Percentiles rank a stretch among this genome's conserved stretches.
Conservation (phyloP, 2,329 filamentous ascomycete genomes). For the Stachybotrys chartarum region DNA sequence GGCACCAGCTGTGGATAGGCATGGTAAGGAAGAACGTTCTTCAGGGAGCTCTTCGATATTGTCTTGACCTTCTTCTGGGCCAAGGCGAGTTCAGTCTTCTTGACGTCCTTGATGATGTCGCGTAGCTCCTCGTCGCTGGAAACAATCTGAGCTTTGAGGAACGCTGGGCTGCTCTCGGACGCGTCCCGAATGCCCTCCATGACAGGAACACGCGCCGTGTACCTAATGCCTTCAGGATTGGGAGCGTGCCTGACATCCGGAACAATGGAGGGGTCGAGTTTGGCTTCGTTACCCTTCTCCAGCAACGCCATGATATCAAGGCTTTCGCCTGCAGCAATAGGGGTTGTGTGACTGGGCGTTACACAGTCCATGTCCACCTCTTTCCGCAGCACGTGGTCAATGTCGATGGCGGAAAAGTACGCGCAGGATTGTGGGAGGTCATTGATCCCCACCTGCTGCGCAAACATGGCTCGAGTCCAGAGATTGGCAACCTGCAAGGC, state of each 20-base stretch:
- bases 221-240: constrained; percentile 53
- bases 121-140: constrained; percentile 65
- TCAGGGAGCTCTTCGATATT: constrained; percentile 16
- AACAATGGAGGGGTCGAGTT: constrained; percentile 57
- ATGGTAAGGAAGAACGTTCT: constrained; percentile 27
- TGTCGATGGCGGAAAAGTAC: constrained; percentile 92
- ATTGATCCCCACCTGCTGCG: constrained; percentile 91
- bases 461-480: constrained; percentile 97
- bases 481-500: constrained; percentile 90
- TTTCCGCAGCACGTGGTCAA: constrained; percentile 92
- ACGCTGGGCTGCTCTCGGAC: constrained; percentile 43
- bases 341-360: constrained; percentile 73
- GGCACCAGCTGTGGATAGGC: constrained; percentile 23
- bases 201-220: constrained; percentile 66
- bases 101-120: constrained; percentile 59
- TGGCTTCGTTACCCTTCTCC: constrained; percentile 60
- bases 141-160: constrained; percentile 80
- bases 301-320: constrained; percentile 78
- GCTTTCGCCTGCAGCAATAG: constrained; percentile 79
- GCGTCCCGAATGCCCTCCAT: constrained; percentile 63
- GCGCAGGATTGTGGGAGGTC: constrained; percentile 92
- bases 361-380: constrained; percentile 98
- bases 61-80: constrained; percentile 13
- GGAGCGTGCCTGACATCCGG: constrained; percentile 48
- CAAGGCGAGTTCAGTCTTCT: constrained; percentile 23